Conservation (phyloP, 129 eudicot genomes). For the Tagetes erecta region DNA sequence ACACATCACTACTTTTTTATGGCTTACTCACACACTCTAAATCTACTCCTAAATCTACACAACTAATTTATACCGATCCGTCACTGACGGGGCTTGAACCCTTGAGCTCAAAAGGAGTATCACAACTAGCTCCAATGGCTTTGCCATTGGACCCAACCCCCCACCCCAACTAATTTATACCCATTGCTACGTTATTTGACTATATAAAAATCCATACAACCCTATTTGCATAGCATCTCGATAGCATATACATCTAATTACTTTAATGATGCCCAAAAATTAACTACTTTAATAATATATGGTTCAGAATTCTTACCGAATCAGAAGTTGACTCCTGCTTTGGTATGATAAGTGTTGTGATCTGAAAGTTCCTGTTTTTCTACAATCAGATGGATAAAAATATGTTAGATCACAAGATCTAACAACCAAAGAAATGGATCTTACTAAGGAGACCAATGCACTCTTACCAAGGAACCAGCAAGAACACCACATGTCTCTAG, state of each 20-base stretch:
- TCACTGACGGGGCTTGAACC: too few relatives aligned
- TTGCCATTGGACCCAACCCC: too few relatives aligned
- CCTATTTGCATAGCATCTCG: not conserved
- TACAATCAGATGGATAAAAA: conserved; percentile 36
- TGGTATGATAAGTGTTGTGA: conserved; percentile 82
- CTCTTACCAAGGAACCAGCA: conserved; percentile 91
- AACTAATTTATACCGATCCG: too few relatives aligned
- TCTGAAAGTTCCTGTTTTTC: conserved; percentile 89
- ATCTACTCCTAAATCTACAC: too few relatives aligned
- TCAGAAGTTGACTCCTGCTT: conserved; percentile 99
- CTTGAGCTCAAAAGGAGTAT: too few relatives aligned
- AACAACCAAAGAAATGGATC: conserved; percentile 8
- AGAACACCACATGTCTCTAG: conserved; percentile 97
- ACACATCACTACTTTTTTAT: too few relatives aligned
- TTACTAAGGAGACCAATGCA: not conserved
- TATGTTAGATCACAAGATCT: conserved; percentile 26
- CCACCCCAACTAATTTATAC: too few relatives aligned
- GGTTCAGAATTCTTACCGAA: conserved; percentile 57
- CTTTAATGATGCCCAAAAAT: not conserved
- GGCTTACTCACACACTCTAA: too few relatives aligned
- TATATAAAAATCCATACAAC: conserved; percentile 8
- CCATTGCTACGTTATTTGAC: not conserved
- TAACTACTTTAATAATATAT: not conserved
- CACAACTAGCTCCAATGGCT: too few relatives aligned
- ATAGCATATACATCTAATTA: not conserved